A percentile compares a stretch with the other conserved stretches of the same genome.
Evolutionary conservation across 2,329 filamentous ascomycete genomes (phyloP).

Genomic region (Penicillium brevicompactum): DNA sequence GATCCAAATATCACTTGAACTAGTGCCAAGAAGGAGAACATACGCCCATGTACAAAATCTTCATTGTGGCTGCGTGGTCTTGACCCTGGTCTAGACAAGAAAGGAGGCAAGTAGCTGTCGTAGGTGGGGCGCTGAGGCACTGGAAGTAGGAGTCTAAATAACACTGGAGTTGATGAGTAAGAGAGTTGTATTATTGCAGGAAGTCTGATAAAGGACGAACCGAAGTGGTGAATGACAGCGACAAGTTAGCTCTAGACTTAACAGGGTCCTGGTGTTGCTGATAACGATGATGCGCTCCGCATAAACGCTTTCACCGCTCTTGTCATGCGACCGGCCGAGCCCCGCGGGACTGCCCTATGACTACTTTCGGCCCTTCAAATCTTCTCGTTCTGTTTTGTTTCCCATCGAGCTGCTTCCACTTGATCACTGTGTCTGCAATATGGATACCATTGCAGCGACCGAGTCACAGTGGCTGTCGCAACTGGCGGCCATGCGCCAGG

Average conservation of each 20-base stretch:
- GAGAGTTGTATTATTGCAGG: neutral
- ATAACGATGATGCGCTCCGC: constrained; percentile 18
- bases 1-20: neutral
- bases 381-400: neutral
- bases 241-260: constrained; percentile 16
- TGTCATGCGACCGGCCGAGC: constrained; percentile 13
- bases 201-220: constrained; percentile 1
- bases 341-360: constrained; percentile 14
- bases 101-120: constrained; percentile 4
- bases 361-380: constrained; percentile 4
- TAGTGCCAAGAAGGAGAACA: constrained; percentile 30
- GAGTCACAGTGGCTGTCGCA: constrained; percentile 81
- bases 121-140: neutral
- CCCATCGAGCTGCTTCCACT: neutral
- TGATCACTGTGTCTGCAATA: constrained; percentile 3
- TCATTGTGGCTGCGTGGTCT: constrained; percentile 63
- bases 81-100: constrained; percentile 3
- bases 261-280: constrained; percentile 8
- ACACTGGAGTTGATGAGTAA: neutral
- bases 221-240: constrained; percentile 5
- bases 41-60: constrained; percentile 87
- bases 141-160: neutral
- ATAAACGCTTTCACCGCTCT: constrained; percentile 16
- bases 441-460: constrained; percentile 31
- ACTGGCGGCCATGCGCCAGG: constrained; percentile 80